phyloP scores from a whole-genome alignment of 352 stramenopile species.

The Phytophthora foliorum region DNA sequence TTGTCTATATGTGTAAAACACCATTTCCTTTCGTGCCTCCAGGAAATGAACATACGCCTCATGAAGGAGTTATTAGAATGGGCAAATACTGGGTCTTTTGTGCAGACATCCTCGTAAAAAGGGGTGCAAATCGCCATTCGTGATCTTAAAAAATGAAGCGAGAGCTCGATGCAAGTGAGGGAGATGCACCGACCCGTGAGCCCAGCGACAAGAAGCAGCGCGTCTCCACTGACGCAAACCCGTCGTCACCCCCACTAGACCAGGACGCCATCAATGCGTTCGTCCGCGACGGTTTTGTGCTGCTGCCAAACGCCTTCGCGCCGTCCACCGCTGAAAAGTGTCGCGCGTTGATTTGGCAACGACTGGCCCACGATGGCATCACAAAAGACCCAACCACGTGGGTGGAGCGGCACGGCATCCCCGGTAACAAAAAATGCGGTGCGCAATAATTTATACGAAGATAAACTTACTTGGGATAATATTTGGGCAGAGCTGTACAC shows the following conservation, averaged over 20 bases:
- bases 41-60: no score
- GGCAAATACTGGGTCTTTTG: no score
- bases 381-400: constrained; percentile 52
- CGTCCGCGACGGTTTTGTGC: constrained; percentile 75
- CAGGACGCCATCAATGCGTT: constrained; percentile 55
- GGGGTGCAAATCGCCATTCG: background rate
- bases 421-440: constrained; percentile 44
- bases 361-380: constrained; percentile 50
- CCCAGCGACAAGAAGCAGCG: constrained; percentile 33
- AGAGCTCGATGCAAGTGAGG: constrained; percentile 3
- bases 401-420: constrained; percentile 67
- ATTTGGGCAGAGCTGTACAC: constrained; percentile 57
- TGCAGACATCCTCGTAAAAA: background rate
- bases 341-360: constrained; percentile 58
- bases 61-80: no score
- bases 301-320: constrained; percentile 67
- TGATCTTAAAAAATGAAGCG: constrained; percentile 24
- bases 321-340: constrained; percentile 48
- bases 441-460: background rate
- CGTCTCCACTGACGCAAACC: background rate
- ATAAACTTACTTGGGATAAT: constrained; percentile 3
- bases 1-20: no score
- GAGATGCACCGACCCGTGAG: background rate
- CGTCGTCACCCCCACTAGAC: constrained; percentile 30
- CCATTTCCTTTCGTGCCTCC: no score